Base-by-base conservation (phyloP, 805 yeast species). In the Kluyveromyces nonfermentans region DNA sequence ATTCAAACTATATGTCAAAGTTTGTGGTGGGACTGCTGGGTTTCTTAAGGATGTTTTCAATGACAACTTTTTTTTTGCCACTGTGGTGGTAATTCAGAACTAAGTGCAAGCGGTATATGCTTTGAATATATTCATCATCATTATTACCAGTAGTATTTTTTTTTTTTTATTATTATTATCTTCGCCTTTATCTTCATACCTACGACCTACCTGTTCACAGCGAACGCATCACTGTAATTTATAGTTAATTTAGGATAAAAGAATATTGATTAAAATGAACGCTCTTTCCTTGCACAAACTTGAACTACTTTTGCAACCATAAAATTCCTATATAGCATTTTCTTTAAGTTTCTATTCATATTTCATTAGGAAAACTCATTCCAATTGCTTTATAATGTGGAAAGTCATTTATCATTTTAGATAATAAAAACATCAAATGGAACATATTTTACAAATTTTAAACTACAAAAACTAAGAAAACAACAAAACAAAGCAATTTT, bases 51-150 rank as follows among this genome's bases (percentile, higher is more conserved):
- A 25, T 25, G 30, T 25, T 10, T 16, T 43, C 31, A 33, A 20
- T 37, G 38, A 37, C 38, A 5, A 35, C n/a, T 35, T 35, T n/a
- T n/a, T n/a, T n/a, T n/a, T n/a, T n/a, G n/a, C n/a, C 38, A 35
- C 5, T 35, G 18, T 19, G 7, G 22, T 18, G 12, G 16, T 35
- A 2, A 7, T 16, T 4, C 22, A 18, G 38, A 19, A 7, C 7
- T 25, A 25, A 25, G 30, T 2, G 6, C 7, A 18, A n/a, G n/a
- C n/a, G 7, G 17, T 35, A n/a, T 17, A 18, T 17, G 4, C 43
- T 38, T n/a, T 21, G 17, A 22, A 14, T n/a, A 39, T 37, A 18
- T 17, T 37, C 22, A 18, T 37, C 22, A 21, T 37, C 16, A 37
- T 25, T 37, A 17, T n/a, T n/a, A n/a, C n/a, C n/a, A n/a, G n/a